Percentiles rank a stretch among this genome's conserved stretches.
phyloP scores from a whole-genome alignment of 495 filamentous ascomycete species.

The Penicillium malachiteum region DNA sequence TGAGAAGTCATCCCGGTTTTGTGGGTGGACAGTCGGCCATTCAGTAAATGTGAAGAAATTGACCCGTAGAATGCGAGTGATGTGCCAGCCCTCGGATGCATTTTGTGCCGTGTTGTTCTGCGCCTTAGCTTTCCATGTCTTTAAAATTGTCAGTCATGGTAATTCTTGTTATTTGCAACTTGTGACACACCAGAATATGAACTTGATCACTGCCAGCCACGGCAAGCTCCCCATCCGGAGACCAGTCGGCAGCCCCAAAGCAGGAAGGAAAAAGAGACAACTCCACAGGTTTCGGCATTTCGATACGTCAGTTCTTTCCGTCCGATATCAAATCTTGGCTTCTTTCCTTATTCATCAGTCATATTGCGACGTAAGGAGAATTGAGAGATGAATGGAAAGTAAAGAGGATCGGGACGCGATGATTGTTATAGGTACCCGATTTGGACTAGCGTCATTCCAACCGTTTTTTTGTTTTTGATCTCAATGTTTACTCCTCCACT shows the following conservation, averaged over 20 bases:
- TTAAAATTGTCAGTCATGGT: background rate
- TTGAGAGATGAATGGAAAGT: background rate
- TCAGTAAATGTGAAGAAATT: slow-evolving; percentile 56
- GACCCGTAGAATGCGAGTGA: slow-evolving; percentile 39
- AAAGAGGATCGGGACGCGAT: background rate
- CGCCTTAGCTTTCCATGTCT: slow-evolving; percentile 29
- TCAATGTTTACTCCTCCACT: no score
- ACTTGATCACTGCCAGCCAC: slow-evolving; percentile 59
- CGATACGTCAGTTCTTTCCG: background rate
- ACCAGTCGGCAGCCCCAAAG: slow-evolving; percentile 60
- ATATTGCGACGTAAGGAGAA: background rate
- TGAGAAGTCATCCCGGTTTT: slow-evolving; percentile 51
- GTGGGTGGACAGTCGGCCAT: slow-evolving; percentile 47
- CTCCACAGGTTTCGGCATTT: slow-evolving; percentile 37
- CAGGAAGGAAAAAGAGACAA: slow-evolving; percentile 41
- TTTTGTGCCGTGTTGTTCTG: slow-evolving; percentile 8
- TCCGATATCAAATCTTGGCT: background rate
- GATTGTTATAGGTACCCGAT: slow-evolving; percentile 7
- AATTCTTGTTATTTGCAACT: background rate
- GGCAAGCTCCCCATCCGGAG: slow-evolving; percentile 60
- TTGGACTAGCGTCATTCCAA: slow-evolving; percentile 15
- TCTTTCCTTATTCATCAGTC: background rate
- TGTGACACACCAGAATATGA: slow-evolving; percentile 48
- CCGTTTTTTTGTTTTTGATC: background rate
- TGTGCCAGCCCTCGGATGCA: slow-evolving; percentile 27